Base-by-base conservation (phyloP, 2,329 filamentous ascomycete species). In the Alternaria sp. region DNA sequence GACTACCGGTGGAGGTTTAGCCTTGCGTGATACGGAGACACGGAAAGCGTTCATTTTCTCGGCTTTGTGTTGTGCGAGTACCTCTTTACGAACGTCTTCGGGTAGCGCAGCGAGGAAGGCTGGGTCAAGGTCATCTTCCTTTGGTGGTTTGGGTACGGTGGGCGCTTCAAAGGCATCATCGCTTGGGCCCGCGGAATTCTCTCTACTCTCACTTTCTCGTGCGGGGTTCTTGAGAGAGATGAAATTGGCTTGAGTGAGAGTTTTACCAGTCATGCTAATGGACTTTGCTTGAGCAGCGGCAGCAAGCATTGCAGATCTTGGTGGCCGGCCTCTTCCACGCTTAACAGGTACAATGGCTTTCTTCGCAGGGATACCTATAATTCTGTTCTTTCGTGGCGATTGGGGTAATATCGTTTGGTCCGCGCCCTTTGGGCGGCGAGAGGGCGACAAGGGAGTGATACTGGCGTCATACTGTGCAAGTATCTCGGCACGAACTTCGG, bases 401-500 rank as follows among this genome's bases (percentile, higher is more conserved):
- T 86, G 84, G 5, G 74, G 73, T 4, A 77, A 60, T 9, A 77
- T 54, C 1, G 71, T 75, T 47, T 77, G 74, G 46, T 77, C 73
- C 72, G 55, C 77, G 77, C 56, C 82, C 79, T 74, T 80, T n/a
- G 57, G 62, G 3, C 67, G 68, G 13, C 21, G 79, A 57, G 77
- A 78, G 68, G 62, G 78, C 67, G 70, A 72, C 30, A 54, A 57
- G 19, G 69, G 73, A 13, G 61, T 74, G 62, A 74, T 64, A 8
- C 58, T 66, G 23, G 69, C 66, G 6, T 76, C 77, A 71, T 97
- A 97, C 32, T 91, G 89, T 3, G 87, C 89, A 9, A 97, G 80
- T 1, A 98, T 84, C 79, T 98, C 96, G 2, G 89, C 88, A 66
- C 94, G 92, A 76, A 99, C 88, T 65, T 97, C 93, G 40, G 91